phyloP scores from a whole-genome alignment of 1,139 yeast species.

The Suhomyces bribrorum region DNA sequence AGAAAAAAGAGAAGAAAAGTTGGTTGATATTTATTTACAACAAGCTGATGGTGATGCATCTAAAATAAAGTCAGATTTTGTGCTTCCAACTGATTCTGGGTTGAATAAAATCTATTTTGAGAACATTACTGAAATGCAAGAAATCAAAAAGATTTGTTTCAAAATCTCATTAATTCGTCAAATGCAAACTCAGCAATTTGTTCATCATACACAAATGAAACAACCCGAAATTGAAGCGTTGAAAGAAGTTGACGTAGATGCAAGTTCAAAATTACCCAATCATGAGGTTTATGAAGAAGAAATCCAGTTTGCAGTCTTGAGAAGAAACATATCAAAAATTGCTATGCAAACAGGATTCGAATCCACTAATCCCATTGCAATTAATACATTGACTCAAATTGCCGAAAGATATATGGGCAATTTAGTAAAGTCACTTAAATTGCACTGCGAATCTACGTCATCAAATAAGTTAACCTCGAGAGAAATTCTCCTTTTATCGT shows the following conservation, averaged over 20 bases:
- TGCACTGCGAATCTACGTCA: constrained; percentile 68
- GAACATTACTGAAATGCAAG: constrained; percentile 80
- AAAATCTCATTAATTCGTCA: constrained; percentile 86
- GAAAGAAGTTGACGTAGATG: constrained; percentile 72
- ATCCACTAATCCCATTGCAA: constrained; percentile 73
- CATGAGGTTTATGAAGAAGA: constrained; percentile 60
- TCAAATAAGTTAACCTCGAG: constrained; percentile 42
- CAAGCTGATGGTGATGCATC: constrained; percentile 32
- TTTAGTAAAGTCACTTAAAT: constrained; percentile 67
- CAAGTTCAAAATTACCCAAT: constrained; percentile 69
- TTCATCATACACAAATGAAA: constrained; percentile 72
- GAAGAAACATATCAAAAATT: constrained; percentile 71
- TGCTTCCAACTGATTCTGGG: constrained; percentile 50
- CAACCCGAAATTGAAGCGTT: constrained; percentile 67
- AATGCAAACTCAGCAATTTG: constrained; percentile 82
- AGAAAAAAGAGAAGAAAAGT: constrained; percentile 52
- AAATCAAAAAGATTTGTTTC: constrained; percentile 82
- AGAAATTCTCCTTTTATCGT: constrained; percentile 59
- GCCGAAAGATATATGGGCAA: constrained; percentile 81
- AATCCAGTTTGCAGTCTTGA: constrained; percentile 65
- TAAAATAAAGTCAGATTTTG: constrained; percentile 31
- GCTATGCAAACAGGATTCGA: constrained; percentile 96
- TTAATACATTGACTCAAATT: constrained; percentile 77
- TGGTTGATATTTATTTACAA: constrained; percentile 40
- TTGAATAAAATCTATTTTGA: constrained; percentile 60